These are phyloP conservation scores for Pseudogymnoascus sp. DNA, from an alignment of 2,329 filamentous ascomycete species.

Conservation along the genomic window DNA sequence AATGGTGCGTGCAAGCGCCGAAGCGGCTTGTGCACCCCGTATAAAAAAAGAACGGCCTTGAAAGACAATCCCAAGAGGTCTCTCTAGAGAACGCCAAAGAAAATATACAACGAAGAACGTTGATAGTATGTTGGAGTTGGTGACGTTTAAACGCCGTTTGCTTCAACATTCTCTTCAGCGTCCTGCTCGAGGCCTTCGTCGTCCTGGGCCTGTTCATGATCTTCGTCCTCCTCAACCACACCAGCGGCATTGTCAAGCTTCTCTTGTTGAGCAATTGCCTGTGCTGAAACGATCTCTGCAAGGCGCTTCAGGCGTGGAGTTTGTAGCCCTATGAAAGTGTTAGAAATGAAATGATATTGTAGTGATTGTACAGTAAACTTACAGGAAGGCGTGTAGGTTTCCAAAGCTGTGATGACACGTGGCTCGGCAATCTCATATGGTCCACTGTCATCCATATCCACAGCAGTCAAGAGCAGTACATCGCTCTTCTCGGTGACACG, in stretches of 20 bases:
- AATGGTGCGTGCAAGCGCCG: not conserved
- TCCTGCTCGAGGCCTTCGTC: not conserved
- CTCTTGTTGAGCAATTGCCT: conserved; percentile 93
- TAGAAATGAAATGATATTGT: conserved; percentile 20
- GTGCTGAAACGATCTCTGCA: conserved; percentile 95
- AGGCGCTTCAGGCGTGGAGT: conserved; percentile 89
- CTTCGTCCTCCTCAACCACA: conserved; percentile 36
- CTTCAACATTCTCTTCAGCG: not conserved
- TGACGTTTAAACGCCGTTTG: not conserved
- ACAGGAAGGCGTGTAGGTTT: conserved; percentile 98
- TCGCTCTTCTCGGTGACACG: conserved; percentile 98
- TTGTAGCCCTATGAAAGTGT: conserved; percentile 66
- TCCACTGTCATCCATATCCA: conserved; percentile 98
- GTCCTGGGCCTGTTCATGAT: not conserved
- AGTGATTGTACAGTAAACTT: conserved; percentile 35
- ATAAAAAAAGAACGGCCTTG: not conserved
- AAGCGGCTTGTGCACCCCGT: not conserved
- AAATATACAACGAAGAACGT: conserved; percentile 2
- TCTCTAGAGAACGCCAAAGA: not conserved
- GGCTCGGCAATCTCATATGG: conserved; percentile 98
- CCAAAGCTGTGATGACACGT: conserved; percentile 86
- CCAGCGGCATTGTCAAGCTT: conserved; percentile 49
- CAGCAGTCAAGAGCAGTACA: conserved; percentile 82
- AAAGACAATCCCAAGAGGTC: not conserved
- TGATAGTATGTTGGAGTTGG: not conserved